These are phyloP conservation scores for Trichocomaceae sp. DNA, from an alignment of 2,329 filamentous ascomycete genomes.

Conservation along the genomic window DNA sequence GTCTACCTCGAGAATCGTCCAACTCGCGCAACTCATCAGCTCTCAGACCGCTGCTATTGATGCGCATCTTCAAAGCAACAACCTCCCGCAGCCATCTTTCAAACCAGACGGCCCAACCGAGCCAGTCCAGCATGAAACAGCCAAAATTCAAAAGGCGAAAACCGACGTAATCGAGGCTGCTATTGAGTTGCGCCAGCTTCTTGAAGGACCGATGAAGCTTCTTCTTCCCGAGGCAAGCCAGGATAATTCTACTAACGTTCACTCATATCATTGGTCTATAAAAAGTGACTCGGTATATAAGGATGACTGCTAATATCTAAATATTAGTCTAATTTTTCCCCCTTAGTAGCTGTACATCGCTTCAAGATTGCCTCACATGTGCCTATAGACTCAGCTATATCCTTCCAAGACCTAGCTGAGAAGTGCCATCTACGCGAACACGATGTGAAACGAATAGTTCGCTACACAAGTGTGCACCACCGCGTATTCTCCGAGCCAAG, in stretches of 20 bases:
- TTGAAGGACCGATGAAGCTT: conserved; percentile 11
- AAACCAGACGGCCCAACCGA: conserved; percentile 8
- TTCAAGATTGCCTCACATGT: conserved; percentile 11
- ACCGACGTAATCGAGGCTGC: conserved; percentile 9
- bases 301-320: not conserved
- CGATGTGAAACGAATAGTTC: conserved; percentile 12
- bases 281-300: not conserved
- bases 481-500: conserved; percentile 13
- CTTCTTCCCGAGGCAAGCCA: conserved; percentile 8
- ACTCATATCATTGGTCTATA: not conserved
- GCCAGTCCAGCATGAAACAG: conserved; percentile 5
- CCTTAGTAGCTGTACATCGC: conserved; percentile 12
- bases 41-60: conserved; percentile 8
- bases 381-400: not conserved
- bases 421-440: conserved; percentile 8
- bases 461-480: conserved; percentile 11
- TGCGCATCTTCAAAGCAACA: conserved; percentile 6
- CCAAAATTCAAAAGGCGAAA: conserved; percentile 5
- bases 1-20: conserved; percentile 12
- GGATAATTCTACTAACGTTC: too few species aligned
- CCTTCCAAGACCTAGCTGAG: conserved; percentile 8
- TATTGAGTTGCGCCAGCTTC: conserved; percentile 10
- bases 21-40: conserved; percentile 11
- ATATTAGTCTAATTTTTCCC: conserved; percentile 6
- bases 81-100: conserved; percentile 10